phyloP scores from a whole-genome alignment of 176 grass and related monocot genomes.

The Juncus effusus region DNA sequence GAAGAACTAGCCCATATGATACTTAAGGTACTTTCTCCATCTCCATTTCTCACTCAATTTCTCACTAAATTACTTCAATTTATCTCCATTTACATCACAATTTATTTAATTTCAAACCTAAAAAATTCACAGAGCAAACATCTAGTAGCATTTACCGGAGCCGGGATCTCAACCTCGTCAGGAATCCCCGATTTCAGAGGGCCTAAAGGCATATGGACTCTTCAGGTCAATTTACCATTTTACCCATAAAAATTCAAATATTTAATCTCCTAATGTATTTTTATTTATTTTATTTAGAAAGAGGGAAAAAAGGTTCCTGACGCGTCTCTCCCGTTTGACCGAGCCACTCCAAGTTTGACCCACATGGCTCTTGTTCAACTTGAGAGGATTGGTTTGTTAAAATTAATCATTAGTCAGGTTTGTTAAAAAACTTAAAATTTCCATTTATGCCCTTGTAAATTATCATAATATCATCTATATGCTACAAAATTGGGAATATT shows the following conservation, averaged over 20 bases:
- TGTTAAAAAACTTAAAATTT: slow-evolving; percentile 17
- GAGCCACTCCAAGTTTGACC: slow-evolving; percentile 79
- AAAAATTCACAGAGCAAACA: slow-evolving; percentile 86
- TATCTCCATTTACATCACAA: slow-evolving; percentile 19
- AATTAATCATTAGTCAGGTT: slow-evolving; percentile 97
- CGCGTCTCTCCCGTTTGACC: slow-evolving; percentile 85
- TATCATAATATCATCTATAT: not conserved
- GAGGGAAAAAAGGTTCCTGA: slow-evolving; percentile 72
- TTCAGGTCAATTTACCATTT: slow-evolving; percentile 62
- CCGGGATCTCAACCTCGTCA: slow-evolving; percentile 94
- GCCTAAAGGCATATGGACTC: slow-evolving; percentile 92
- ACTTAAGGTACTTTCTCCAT: slow-evolving; percentile 46
- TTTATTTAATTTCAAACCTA: slow-evolving; percentile 4
- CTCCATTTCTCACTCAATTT: not conserved
- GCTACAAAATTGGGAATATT: not conserved
- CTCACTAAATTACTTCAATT: not conserved
- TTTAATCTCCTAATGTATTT: slow-evolving; percentile 2
- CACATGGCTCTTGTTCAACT: slow-evolving; percentile 93
- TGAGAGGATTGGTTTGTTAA: slow-evolving; percentile 65
- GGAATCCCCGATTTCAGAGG: slow-evolving; percentile 98
- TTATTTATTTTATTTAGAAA: slow-evolving; percentile 40
- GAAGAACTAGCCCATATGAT: slow-evolving; percentile 86
- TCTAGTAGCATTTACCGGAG: slow-evolving; percentile 93
- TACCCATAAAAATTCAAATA: not conserved
- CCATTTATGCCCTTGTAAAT: not conserved